These are phyloP conservation scores for Orychophragmus violaceus DNA, from an alignment of 345 rosid genomes.

Conservation along the genomic window DNA sequence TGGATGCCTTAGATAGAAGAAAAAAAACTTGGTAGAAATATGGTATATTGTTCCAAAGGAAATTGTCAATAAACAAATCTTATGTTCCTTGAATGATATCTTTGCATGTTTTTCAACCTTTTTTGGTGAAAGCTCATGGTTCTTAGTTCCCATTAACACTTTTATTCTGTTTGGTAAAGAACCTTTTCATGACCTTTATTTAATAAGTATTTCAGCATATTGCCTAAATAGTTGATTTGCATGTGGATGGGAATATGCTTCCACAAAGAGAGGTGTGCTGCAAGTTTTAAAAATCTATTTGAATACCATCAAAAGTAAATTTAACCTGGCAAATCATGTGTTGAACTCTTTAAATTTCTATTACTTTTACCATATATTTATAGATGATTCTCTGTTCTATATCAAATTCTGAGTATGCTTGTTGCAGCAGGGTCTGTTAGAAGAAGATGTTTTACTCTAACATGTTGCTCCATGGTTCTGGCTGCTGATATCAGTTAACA, in stretches of 20 bases:
- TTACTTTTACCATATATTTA: not conserved
- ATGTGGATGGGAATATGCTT: constrained; percentile 51
- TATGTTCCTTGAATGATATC: constrained; percentile 43
- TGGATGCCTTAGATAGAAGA: constrained; percentile 29
- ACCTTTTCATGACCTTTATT: constrained; percentile 38
- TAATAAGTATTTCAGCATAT: constrained; percentile 47
- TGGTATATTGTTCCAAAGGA: constrained; percentile 9
- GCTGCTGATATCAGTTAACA: not conserved
- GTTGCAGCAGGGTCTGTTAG: not conserved
- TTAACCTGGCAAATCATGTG: not conserved
- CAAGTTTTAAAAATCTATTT: constrained; percentile 15
- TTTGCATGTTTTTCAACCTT: constrained; percentile 29
- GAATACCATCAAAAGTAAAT: too few relatives aligned
- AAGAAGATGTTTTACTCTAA: not conserved
- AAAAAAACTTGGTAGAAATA: too few relatives aligned
- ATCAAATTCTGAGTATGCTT: constrained; percentile 1
- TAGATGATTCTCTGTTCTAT: not conserved
- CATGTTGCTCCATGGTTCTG: constrained; percentile 3
- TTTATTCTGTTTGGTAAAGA: constrained; percentile 48
- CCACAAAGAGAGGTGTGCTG: constrained; percentile 34
- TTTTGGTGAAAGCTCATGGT: too few relatives aligned
- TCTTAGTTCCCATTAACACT: constrained; percentile 37
- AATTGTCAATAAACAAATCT: constrained; percentile 28
- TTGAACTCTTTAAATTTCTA: too few relatives aligned
- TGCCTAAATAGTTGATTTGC: constrained; percentile 48